phyloP scores from a whole-genome alignment of 176 grass and related monocot species.

The Raddia distichophylla region DNA sequence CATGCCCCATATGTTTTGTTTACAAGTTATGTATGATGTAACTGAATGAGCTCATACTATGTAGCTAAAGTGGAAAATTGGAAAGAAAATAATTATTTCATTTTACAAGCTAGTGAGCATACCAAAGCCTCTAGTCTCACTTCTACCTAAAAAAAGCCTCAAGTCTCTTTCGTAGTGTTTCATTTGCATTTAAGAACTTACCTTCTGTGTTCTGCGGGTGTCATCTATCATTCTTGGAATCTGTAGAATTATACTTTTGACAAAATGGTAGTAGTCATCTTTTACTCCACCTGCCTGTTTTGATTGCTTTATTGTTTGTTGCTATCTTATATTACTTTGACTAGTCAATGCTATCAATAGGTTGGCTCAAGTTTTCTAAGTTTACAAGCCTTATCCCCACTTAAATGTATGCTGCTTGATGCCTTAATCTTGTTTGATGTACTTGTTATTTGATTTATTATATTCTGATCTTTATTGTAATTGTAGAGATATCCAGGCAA shows the following conservation, averaged over 20 bases:
- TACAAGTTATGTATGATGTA: conserved; percentile 12
- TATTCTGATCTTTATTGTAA: conserved; percentile 36
- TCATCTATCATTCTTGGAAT: conserved; percentile 23
- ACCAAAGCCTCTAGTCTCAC: conserved; percentile 6
- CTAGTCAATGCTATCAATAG: conserved; percentile 18
- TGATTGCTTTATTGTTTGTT: conserved; percentile 29
- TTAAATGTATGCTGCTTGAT: conserved; percentile 22
- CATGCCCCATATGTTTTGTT: neutral
- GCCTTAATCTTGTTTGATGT: conserved; percentile 14
- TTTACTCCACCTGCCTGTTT: conserved; percentile 11
- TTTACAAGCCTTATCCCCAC: conserved; percentile 26
- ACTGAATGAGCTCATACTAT: neutral
- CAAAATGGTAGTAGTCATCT: conserved; percentile 19
- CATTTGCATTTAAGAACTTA: conserved; percentile 37
- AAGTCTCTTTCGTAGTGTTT: conserved; percentile 30
- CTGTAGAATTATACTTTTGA: conserved; percentile 25
- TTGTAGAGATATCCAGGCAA: conserved; percentile 97
- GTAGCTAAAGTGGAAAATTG: neutral
- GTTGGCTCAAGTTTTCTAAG: conserved; percentile 2
- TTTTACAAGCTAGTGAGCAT: conserved; percentile 19
- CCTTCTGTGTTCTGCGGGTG: conserved; percentile 8
- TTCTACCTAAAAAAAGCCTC: neutral
- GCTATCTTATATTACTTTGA: conserved; percentile 34
- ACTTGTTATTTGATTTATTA: conserved; percentile 22
- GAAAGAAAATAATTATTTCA: neutral